phyloP scores from a whole-genome alignment of 345 rosid genomes.

The Raphanus sativus region DNA sequence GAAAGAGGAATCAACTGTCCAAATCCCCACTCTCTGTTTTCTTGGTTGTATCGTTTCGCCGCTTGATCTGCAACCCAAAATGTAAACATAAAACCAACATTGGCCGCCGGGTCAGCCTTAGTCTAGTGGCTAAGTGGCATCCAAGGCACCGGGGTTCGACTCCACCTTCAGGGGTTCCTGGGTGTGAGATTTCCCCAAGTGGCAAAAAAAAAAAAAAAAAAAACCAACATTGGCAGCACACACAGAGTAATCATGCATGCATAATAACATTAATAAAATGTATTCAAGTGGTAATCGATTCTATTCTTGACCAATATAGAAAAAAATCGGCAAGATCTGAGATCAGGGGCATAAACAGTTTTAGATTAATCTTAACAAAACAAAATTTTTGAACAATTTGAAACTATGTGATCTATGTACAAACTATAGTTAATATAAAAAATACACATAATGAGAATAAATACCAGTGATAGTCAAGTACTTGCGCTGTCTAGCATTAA shows the following conservation, averaged over 20 bases:
- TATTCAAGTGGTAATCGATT: background rate
- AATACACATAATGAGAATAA: background rate
- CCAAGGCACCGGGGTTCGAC: too few species aligned
- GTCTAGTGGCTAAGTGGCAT: too few species aligned
- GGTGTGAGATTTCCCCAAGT: too few species aligned
- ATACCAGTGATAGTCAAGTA: conserved; percentile 40
- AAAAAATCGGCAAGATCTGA: too few species aligned
- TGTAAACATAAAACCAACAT: background rate
- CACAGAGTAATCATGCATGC: background rate
- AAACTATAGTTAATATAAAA: too few species aligned
- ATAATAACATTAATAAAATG: background rate
- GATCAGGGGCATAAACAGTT: too few species aligned
- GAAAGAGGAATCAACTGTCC: conserved; percentile 30
- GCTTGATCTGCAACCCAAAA: conserved; percentile 32
- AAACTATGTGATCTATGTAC: too few species aligned
- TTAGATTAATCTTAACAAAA: too few species aligned
- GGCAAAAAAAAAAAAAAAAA: background rate
- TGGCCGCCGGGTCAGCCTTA: too few species aligned
- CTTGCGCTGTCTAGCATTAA: conserved; percentile 8
- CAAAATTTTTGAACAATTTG: too few species aligned
- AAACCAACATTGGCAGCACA: background rate
- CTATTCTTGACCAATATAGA: too few species aligned
- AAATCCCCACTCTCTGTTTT: conserved; percentile 39
- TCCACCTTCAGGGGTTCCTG: too few species aligned
- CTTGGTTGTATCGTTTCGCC: conserved; percentile 26